phyloP scores from a whole-genome alignment of 2,329 filamentous ascomycete genomes.

The Aureobasidium namibiae region DNA sequence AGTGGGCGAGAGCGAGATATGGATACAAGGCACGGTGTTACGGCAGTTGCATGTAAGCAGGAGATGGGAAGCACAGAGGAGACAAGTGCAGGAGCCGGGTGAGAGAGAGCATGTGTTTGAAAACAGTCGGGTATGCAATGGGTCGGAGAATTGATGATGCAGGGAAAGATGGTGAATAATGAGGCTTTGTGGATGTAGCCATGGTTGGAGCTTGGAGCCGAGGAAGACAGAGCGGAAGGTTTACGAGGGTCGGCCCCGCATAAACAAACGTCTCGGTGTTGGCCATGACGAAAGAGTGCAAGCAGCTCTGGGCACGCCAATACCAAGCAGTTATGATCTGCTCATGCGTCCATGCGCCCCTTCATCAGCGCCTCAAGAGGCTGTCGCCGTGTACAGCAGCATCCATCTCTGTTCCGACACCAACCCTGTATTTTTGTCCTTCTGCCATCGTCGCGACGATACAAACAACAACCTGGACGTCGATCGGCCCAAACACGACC shows the following conservation, averaged over 20 bases:
- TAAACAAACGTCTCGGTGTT: not conserved
- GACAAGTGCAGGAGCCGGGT: too few species aligned
- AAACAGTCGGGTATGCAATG: too few species aligned
- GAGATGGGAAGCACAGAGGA: not conserved
- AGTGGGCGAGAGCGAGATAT: not conserved
- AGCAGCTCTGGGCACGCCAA: not conserved
- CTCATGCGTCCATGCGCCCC: too few species aligned
- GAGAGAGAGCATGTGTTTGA: too few species aligned
- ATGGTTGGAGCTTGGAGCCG: too few species aligned
- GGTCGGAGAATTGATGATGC: conserved; percentile 1
- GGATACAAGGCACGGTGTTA: not conserved
- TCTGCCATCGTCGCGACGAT: not conserved
- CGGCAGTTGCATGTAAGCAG: conserved; percentile 2
- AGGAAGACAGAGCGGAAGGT: not conserved
- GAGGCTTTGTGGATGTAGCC: not conserved
- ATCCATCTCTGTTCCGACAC: not conserved
- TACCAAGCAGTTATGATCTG: not conserved
- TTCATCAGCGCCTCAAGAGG: not conserved
- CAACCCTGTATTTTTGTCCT: not conserved
- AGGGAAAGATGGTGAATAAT: not conserved
- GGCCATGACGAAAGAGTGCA: not conserved
- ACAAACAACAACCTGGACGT: not conserved
- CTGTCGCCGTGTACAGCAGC: not conserved
- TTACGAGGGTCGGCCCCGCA: not conserved
- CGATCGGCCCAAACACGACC: not conserved